A percentile compares a stretch with the other conserved stretches of the same genome.
These are phyloP conservation scores for Meyerozyma carpophila DNA, from an alignment of 1,139 yeast genomes.

Conservation along the genomic window DNA sequence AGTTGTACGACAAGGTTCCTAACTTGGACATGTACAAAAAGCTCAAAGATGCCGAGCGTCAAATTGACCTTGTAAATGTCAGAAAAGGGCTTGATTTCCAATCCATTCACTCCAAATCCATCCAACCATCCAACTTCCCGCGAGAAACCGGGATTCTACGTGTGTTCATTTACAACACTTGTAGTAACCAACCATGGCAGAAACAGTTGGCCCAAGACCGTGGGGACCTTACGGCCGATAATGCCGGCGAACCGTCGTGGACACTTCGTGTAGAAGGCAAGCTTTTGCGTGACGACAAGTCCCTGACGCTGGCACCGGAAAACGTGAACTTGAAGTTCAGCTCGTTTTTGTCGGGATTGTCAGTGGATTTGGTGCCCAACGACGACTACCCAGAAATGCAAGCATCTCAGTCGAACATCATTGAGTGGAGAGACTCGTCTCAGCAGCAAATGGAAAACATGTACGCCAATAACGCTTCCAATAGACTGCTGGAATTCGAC, in stretches of 20 bases:
- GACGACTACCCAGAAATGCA: slow-evolving; percentile 35
- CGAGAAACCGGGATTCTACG: slow-evolving; percentile 58
- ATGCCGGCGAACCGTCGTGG: slow-evolving; percentile 57
- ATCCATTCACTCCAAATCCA: slow-evolving; percentile 53
- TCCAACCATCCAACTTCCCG: slow-evolving; percentile 39
- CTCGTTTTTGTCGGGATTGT: slow-evolving; percentile 74
- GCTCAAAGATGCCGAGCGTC: slow-evolving; percentile 71
- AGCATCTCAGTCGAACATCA: slow-evolving; percentile 27
- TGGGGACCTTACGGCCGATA: slow-evolving; percentile 16
- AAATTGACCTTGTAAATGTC: slow-evolving; percentile 73
- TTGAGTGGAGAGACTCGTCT: slow-evolving; percentile 37
- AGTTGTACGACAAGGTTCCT: slow-evolving; percentile 60
- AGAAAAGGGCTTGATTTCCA: slow-evolving; percentile 83
- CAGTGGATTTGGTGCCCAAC: slow-evolving; percentile 63
- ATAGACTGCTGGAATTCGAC: slow-evolving; percentile 48
- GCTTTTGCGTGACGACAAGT: slow-evolving; percentile 38
- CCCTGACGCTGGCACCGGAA: slow-evolving; percentile 16
- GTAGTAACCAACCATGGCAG: slow-evolving; percentile 94
- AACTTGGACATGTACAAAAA: slow-evolving; percentile 68
- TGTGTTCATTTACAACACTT: slow-evolving; percentile 75
- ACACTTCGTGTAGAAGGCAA: slow-evolving; percentile 86
- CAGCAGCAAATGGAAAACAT: slow-evolving; percentile 5
- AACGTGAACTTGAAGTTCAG: slow-evolving; percentile 51
- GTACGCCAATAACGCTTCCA: slow-evolving; percentile 6
- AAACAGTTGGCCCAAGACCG: slow-evolving; percentile 30